Evolutionary conservation across 768 basidiomycete species (phyloP).

Genomic region (Candolleomyces eurysporus): DNA sequence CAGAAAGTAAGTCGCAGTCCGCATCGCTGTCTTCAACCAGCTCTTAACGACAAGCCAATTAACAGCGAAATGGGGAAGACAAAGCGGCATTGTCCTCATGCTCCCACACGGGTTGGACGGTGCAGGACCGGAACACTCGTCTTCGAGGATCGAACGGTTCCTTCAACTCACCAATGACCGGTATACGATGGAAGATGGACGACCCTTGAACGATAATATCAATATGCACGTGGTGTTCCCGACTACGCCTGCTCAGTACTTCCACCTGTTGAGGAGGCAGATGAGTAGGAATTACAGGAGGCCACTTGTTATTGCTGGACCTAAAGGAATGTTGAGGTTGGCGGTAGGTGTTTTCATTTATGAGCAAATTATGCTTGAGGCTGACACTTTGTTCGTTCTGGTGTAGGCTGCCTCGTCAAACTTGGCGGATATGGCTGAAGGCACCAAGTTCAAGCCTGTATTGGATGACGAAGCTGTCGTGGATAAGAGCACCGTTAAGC

Average conservation of each 20-base stretch:
- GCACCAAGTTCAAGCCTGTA: constrained; percentile 67
- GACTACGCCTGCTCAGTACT: constrained; percentile 89
- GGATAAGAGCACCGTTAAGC: constrained; percentile 41
- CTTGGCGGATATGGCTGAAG: constrained; percentile 57
- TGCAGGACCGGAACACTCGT: constrained; percentile 92
- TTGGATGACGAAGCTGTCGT: constrained; percentile 46
- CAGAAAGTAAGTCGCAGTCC: constrained; percentile 62
- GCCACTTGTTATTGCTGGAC: constrained; percentile 80
- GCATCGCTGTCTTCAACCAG: not conserved
- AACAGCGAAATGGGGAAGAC: constrained; percentile 88
- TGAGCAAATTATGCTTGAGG: not conserved
- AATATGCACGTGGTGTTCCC: constrained; percentile 88
- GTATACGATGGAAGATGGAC: constrained; percentile 34
- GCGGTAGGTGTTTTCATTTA: constrained; percentile 45
- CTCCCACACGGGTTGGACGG: constrained; percentile 91
- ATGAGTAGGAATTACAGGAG: constrained; percentile 83
- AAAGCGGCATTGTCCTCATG: constrained; percentile 83
- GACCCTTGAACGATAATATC: constrained; percentile 41
- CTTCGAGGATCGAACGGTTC: constrained; percentile 84
- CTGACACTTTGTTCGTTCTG: not conserved
- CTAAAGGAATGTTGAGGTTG: constrained; percentile 79
- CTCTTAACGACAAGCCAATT: not conserved
- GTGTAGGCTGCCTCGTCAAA: constrained; percentile 70
- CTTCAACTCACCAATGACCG: constrained; percentile 86
- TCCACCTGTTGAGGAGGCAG: constrained; percentile 89